A percentile compares a stretch with the other conserved stretches of the same genome.
phyloP scores from a whole-genome alignment of 2,329 filamentous ascomycete species.

The Pseudogymnoascus sp. region DNA sequence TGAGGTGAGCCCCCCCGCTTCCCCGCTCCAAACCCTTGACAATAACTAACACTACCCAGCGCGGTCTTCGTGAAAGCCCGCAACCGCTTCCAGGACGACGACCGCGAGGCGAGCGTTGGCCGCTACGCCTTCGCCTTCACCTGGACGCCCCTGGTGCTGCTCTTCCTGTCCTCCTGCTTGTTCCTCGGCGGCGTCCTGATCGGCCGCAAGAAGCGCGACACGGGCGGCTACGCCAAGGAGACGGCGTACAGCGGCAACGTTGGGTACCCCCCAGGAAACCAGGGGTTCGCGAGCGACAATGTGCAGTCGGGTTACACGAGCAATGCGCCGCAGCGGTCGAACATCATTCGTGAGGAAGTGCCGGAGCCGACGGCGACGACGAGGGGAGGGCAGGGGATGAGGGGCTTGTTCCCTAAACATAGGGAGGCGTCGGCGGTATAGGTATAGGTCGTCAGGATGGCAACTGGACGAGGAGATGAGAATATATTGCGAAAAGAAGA shows the following conservation, averaged over 20 bases:
- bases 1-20: constrained; percentile 54
- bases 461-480: neutral
- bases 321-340: neutral
- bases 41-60: constrained; percentile 28
- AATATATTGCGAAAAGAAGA: neutral
- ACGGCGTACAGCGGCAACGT: neutral
- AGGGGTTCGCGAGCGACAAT: neutral
- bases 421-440: neutral
- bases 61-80: constrained; percentile 60
- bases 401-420: neutral
- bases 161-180: constrained; percentile 57
- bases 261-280: neutral
- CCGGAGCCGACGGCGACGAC: neutral
- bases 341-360: neutral
- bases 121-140: constrained; percentile 65
- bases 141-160: constrained; percentile 61
- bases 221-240: neutral
- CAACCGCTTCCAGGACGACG: constrained; percentile 50
- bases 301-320: neutral
- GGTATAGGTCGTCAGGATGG: neutral
- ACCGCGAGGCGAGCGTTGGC: constrained; percentile 53
- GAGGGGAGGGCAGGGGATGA: neutral
- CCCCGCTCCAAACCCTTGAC: constrained; percentile 13
- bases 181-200: constrained; percentile 52
- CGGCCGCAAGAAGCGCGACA: constrained; percentile 14